phyloP scores from a whole-genome alignment of 2,329 filamentous ascomycete genomes.

The Moelleriella libera region DNA sequence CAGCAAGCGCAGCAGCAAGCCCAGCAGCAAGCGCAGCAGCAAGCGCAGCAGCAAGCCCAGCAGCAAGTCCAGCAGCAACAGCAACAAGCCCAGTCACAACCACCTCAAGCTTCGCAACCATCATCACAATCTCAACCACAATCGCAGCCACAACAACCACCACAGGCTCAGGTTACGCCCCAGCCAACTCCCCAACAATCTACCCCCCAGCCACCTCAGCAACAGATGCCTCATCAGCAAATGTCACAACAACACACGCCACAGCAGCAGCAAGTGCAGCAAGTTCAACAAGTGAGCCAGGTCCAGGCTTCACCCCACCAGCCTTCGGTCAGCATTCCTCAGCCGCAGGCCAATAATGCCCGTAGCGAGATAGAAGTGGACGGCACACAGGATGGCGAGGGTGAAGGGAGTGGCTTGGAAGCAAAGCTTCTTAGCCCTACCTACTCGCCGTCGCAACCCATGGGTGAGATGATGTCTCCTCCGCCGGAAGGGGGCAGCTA shows the following conservation, averaged over 20 bases:
- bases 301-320: conserved; percentile 15
- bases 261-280: conserved; percentile 13
- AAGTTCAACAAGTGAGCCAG: conserved; percentile 18
- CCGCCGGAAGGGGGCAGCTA: conserved; percentile 52
- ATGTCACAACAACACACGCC: conserved; percentile 4
- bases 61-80: conserved; percentile 13
- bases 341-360: conserved; percentile 26
- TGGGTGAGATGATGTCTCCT: conserved; percentile 46
- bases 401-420: conserved; percentile 27
- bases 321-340: conserved; percentile 20
- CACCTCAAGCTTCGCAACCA: too few species aligned
- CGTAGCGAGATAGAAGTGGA: conserved; percentile 40
- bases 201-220: conserved; percentile 11
- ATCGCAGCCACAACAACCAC: conserved; percentile 11
- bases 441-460: conserved; percentile 37
- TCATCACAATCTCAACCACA: too few species aligned
- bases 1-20: too few species aligned
- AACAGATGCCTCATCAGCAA: conserved; percentile 6
- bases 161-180: conserved; percentile 5
- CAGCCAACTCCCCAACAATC: conserved; percentile 8
- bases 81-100: conserved; percentile 11
- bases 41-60: too few species aligned
- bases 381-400: conserved; percentile 31
- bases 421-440: conserved; percentile 33
- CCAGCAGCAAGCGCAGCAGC: too few species aligned